These are phyloP conservation scores for Solanum hybrid DNA, from an alignment of 305 asterid genomes.

Conservation along the genomic window DNA sequence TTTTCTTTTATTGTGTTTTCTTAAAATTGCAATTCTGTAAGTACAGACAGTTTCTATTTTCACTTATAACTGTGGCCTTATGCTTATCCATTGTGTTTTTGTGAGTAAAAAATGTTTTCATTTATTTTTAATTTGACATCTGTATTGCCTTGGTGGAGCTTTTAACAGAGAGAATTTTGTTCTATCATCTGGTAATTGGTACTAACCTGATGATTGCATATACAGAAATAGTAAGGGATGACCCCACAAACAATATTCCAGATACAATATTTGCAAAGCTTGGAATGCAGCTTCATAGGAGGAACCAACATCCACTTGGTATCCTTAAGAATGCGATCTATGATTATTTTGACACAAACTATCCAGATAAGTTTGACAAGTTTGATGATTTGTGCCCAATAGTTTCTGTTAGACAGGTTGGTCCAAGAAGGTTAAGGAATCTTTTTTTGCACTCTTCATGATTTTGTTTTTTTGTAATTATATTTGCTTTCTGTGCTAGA, in stretches of 20 bases:
- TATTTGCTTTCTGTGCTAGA: background rate
- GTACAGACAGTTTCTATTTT: background rate
- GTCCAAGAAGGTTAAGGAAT: background rate
- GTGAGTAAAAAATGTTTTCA: background rate
- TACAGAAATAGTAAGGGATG: conserved; percentile 76
- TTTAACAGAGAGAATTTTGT: background rate
- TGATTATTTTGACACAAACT: conserved; percentile 61
- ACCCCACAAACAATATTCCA: conserved; percentile 70
- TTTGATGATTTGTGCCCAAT: conserved; percentile 64
- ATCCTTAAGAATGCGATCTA: conserved; percentile 68
- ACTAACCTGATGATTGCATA: conserved; percentile 5
- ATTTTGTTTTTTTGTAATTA: background rate
- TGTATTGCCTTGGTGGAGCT: background rate
- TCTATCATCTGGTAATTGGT: background rate
- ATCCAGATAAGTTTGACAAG: conserved; percentile 53
- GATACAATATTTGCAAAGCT: conserved; percentile 68
- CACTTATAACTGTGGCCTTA: background rate
- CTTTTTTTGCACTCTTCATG: background rate
- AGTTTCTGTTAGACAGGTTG: conserved; percentile 57
- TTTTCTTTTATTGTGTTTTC: background rate
- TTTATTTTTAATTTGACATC: background rate
- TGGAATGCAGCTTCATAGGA: conserved; percentile 80
- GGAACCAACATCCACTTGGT: conserved; percentile 76
- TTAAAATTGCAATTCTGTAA: background rate
- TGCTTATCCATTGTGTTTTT: background rate